These are phyloP conservation scores for Nemania bipapillata DNA, from an alignment of 2,329 filamentous ascomycete genomes.

Conservation along the genomic window DNA sequence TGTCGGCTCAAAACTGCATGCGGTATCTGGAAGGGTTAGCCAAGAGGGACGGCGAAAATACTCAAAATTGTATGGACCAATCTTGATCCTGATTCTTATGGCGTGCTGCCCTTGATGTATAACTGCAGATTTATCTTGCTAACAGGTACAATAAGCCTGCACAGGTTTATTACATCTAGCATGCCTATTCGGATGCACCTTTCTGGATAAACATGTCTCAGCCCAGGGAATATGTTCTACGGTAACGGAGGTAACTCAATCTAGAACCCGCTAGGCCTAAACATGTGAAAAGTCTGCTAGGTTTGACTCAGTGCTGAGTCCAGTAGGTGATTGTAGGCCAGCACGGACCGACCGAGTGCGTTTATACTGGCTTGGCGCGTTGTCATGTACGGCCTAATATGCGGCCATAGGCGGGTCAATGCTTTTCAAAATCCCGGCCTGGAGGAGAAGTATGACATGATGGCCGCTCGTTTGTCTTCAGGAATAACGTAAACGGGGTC, in stretches of 20 bases:
- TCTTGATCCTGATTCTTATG: slow-evolving; percentile 26
- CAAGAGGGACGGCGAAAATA: slow-evolving; percentile 38
- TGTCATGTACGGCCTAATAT: slow-evolving; percentile 50
- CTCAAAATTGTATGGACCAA: slow-evolving; percentile 40
- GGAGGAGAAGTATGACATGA: slow-evolving; percentile 71
- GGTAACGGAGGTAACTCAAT: slow-evolving; percentile 37
- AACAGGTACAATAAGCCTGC: slow-evolving; percentile 39
- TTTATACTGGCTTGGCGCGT: slow-evolving; percentile 49
- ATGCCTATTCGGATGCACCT: slow-evolving; percentile 38
- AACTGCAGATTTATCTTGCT: slow-evolving; percentile 42
- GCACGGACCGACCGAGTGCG: slow-evolving; percentile 41
- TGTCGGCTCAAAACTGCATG: slow-evolving; percentile 46
- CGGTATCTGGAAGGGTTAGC: slow-evolving; percentile 44
- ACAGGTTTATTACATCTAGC: slow-evolving; percentile 35
- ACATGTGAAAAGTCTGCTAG: slow-evolving; percentile 38
- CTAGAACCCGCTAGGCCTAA: slow-evolving; percentile 23
- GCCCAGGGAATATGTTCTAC: slow-evolving; percentile 36
- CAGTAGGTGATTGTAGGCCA: slow-evolving; percentile 25
- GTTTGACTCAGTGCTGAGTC: slow-evolving; percentile 23
- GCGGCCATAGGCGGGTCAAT: slow-evolving; percentile 51
- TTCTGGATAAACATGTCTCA: slow-evolving; percentile 37
- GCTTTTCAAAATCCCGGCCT: slow-evolving; percentile 65
- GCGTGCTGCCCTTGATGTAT: slow-evolving; percentile 40
- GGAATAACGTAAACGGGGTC: slow-evolving; percentile 91
- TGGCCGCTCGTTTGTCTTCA: slow-evolving; percentile 71